These are phyloP conservation scores for Phanerochaete sordida DNA, from an alignment of 768 basidiomycete genomes.

Conservation along the genomic window DNA sequence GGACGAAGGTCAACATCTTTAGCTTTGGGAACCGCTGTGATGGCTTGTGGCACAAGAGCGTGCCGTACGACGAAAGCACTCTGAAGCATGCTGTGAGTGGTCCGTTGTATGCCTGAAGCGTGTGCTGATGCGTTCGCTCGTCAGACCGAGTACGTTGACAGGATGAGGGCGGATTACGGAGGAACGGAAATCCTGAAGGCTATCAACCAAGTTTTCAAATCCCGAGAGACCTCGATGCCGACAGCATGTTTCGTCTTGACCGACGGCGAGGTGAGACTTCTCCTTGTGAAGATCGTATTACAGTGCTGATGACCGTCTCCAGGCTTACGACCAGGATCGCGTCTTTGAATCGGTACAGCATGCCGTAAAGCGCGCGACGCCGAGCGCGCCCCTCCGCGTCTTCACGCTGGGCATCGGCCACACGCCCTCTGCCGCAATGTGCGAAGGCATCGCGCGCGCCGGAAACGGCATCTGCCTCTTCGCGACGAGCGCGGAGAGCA, in stretches of 20 bases:
- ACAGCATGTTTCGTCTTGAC: constrained; percentile 56
- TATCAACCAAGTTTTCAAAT: constrained; percentile 34
- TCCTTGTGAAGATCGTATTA: background rate
- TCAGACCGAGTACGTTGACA: background rate
- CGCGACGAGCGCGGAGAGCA: constrained; percentile 41
- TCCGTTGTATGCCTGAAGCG: background rate
- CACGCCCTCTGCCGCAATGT: constrained; percentile 44
- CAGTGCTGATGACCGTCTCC: background rate
- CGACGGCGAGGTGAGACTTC: constrained; percentile 42
- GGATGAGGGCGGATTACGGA: constrained; percentile 28
- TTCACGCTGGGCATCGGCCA: constrained; percentile 59
- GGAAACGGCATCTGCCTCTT: constrained; percentile 51
- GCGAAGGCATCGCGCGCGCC: constrained; percentile 47
- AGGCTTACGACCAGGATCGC: constrained; percentile 16
- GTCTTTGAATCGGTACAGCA: constrained; percentile 18
- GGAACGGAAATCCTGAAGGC: constrained; percentile 51
- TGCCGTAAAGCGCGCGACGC: constrained; percentile 30
- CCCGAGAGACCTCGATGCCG: constrained; percentile 31
- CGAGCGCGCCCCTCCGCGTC: constrained; percentile 38
- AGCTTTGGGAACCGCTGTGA: constrained; percentile 39
- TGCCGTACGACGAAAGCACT: constrained; percentile 25
- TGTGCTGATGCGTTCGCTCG: background rate
- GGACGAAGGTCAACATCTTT: constrained; percentile 54
- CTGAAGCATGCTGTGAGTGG: constrained; percentile 33
- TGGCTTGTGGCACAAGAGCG: constrained; percentile 35